Evolutionary conservation across 306 rosid genomes (phyloP), one percentile per base, ranked within the genome.

Genomic region (Vicia villosa): DNA sequence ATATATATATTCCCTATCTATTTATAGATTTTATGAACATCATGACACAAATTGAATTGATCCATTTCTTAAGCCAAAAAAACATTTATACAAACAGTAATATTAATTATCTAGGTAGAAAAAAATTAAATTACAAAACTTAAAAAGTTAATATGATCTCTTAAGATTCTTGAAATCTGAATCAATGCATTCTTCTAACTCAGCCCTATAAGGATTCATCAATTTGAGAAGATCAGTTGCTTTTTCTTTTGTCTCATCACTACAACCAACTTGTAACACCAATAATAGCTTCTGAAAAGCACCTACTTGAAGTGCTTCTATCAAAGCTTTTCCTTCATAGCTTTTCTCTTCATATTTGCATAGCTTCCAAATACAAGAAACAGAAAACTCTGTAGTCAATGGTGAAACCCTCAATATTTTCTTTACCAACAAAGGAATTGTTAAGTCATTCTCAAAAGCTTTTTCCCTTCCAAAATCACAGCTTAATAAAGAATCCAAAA

Each of bases 221-320:
- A 87, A 5, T 51, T 89, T 89, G 58, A 90, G 80, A 81, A 87
- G 85, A 52, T 87, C 89, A 15, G 86, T 87, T 4, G 81, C 81
- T 75, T 84, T 90, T 38, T 82, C 91, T 58, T 87, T 90, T 2
- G 83, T 81, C 51, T 79, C 83, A 28, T 83, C 86, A 0, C 84
- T 82, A 70, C 89, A 83, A 49, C 89, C 85, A 50, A 90, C 83
- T 59, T 90, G 96, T 41, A 90, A 77, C 4, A 86, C 83, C 70
- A 90, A 14, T 79, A 90, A 62, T 4, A 90, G 81, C 75, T 90
- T 90, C 79, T 90, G 94, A 75, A 90, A 90, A 0, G 88, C 87
- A 22, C 96, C 96, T 60, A 82, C 91, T 80, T 87, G 89, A 79
- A 90, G 86, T 22, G 89, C 89, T 64, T 87, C 96, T 38, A 84